These are phyloP conservation scores for Hypoxylon rickii DNA, from an alignment of 495 filamentous ascomycete species.

Conservation along the genomic window DNA sequence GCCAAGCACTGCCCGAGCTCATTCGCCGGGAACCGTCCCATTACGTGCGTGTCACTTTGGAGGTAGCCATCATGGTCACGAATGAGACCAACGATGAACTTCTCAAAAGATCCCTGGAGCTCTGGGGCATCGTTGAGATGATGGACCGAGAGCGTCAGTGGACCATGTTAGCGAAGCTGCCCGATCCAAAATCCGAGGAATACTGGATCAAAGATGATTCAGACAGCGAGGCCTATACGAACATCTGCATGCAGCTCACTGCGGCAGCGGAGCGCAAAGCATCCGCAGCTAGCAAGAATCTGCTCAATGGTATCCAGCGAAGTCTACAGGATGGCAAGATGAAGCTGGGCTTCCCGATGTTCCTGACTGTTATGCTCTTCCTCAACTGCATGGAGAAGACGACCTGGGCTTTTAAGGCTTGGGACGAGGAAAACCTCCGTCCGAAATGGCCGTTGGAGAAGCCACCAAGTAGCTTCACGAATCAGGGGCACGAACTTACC, in stretches of 20 bases:
- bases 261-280: conserved; percentile 77
- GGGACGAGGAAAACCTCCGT: conserved; percentile 64
- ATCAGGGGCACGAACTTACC: conserved; percentile 73
- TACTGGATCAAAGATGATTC: conserved; percentile 46
- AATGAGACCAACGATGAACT: conserved; percentile 64
- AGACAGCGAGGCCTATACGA: conserved; percentile 51
- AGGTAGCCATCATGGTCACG: conserved; percentile 60
- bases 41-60: conserved; percentile 69
- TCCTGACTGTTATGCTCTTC: conserved; percentile 72
- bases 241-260: conserved; percentile 70
- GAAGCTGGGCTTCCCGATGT: conserved; percentile 71
- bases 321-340: conserved; percentile 74
- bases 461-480: conserved; percentile 64
- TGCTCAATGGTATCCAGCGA: conserved; percentile 77
- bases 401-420: conserved; percentile 79
- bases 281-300: conserved; percentile 62
- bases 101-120: conserved; percentile 68
- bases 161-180: conserved; percentile 56
- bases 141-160: conserved; percentile 70
- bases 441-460: conserved; percentile 73
- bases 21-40: conserved; percentile 67
- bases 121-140: conserved; percentile 78
- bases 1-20: conserved; percentile 63
- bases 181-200: conserved; percentile 33
- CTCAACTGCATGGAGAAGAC: conserved; percentile 82